Conservation (phyloP, 2,329 filamentous ascomycete genomes). For the Xylaria sp. region DNA sequence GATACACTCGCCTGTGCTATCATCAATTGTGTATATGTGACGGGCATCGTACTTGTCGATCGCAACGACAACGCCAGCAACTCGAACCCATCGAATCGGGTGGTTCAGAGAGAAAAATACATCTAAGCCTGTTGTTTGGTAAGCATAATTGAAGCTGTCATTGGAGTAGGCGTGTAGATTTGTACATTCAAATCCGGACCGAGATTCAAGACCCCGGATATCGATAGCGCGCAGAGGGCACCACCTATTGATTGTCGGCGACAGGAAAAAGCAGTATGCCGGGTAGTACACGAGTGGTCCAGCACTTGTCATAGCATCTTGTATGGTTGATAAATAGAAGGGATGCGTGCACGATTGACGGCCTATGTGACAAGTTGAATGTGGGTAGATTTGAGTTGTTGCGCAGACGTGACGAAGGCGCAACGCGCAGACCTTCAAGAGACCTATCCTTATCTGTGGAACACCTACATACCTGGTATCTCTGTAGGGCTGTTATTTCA, state of each 20-base stretch:
- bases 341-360: slow-evolving; percentile 8
- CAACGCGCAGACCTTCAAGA: slow-evolving; percentile 17
- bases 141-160: slow-evolving; percentile 4
- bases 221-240: slow-evolving; percentile 58
- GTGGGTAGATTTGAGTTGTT: slow-evolving; percentile 1
- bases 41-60: slow-evolving; percentile 53
- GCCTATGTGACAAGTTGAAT: slow-evolving; percentile 18
- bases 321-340: slow-evolving; percentile 20
- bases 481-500: too few species aligned
- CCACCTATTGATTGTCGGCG: slow-evolving; percentile 63
- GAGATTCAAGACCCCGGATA: slow-evolving; percentile 50
- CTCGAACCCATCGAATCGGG: slow-evolving; percentile 74
- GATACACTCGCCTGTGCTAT: slow-evolving; percentile 64
- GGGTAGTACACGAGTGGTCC: slow-evolving; percentile 49
- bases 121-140: slow-evolving; percentile 47
- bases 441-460: background rate
- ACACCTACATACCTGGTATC: too few species aligned
- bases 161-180: background rate
- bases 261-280: slow-evolving; percentile 65
- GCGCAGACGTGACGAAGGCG: slow-evolving; percentile 22
- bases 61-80: slow-evolving; percentile 71
- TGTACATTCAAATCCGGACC: slow-evolving; percentile 57
- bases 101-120: slow-evolving; percentile 73
- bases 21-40: slow-evolving; percentile 63
- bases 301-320: slow-evolving; percentile 50